Base-by-base conservation (phyloP, 2,329 filamentous ascomycete genomes). In the Trichoderma endophyticum region DNA sequence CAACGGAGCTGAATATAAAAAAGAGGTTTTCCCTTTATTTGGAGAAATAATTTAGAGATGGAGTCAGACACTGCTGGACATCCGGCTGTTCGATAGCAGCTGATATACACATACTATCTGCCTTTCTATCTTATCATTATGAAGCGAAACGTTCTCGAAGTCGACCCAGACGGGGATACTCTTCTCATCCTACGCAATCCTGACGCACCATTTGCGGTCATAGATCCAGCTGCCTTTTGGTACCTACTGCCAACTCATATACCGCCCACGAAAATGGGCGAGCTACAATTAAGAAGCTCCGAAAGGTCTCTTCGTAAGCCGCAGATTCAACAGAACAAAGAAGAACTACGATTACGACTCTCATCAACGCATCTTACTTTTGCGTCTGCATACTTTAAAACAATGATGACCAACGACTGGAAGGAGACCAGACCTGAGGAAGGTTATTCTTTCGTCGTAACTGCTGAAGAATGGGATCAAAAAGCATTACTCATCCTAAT, bases 401-500 rank as follows among this genome's bases (percentile, higher is more conserved):
- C 73, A 18, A 72, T 76, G 68, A 51, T 72, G 26, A 51, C 69
- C 1, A 67, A 65, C 11, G 2, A n/a, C 14, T 73, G 70, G 73
- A 63, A 59, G 7, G 73, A 75, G 28, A 63, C 56, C 21, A 71
- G 73, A 3, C 7, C 34, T 1, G n/a, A 56, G 21, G 7, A 51
- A 5, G 59, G 34, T 3, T 64, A 54, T 28, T 18, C 36, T 6
- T 67, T 74, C 26, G 72, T 73, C 2, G 2, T 73, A 15, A 51
- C n/a, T 7, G 59, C 64, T 26, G 56, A 71, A 14, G 39, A 61
- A 12, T 78, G 79, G 65, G 80, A 86, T 69, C 73, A 77, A 4
- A 77, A 81, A 12, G 82, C 83, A 0, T 78, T 86, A 3, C 76
- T 80, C 8, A 81, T 82, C 26, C 63, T 86, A 1, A 77, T 86